phyloP scores from a whole-genome alignment of 163 green algal genomes.

The Scenedesmus sp. region DNA sequence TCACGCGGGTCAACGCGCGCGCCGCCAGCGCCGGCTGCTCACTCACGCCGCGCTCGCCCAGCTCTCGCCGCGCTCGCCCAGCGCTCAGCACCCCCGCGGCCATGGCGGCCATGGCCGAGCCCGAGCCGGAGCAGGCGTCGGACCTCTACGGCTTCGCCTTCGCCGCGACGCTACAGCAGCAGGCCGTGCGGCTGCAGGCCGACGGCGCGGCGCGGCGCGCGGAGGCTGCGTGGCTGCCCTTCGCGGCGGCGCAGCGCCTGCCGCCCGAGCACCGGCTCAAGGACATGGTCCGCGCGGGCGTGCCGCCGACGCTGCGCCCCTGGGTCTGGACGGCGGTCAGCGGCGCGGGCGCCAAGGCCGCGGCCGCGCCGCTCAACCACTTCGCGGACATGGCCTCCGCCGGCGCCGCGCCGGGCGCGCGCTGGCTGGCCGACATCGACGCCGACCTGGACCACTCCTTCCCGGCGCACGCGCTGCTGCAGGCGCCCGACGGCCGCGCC shows the following conservation, averaged over 20 bases:
- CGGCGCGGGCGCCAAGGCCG: constrained; percentile 62
- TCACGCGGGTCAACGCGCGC: too few relatives aligned
- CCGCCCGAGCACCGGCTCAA: constrained; percentile 57
- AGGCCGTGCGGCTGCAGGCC: constrained; percentile 42
- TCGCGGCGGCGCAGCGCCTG: constrained; percentile 50
- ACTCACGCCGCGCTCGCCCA: too few relatives aligned
- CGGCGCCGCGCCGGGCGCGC: constrained; percentile 52
- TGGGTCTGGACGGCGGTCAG: constrained; percentile 81
- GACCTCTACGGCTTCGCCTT: constrained; percentile 62
- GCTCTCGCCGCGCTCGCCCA: too few relatives aligned
- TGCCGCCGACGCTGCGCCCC: constrained; percentile 73
- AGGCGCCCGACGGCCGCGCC: constrained; percentile 67
- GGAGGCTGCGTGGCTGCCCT: constrained; percentile 39
- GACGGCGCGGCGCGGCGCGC: constrained; percentile 17
- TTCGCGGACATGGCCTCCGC: constrained; percentile 67
- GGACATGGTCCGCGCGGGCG: constrained; percentile 67
- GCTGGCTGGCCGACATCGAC: constrained; percentile 78
- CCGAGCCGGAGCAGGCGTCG: background rate
- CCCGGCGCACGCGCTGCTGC: constrained; percentile 75
- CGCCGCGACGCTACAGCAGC: constrained; percentile 39
- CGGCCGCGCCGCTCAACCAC: constrained; percentile 65
- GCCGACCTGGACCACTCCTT: constrained; percentile 86
- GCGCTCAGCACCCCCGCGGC: too few relatives aligned
- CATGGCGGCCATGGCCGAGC: background rate
- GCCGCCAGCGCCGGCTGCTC: too few relatives aligned